These are phyloP conservation scores for Ascocoryne sarcoides DNA, from an alignment of 2,329 filamentous ascomycete genomes.

Conservation along the genomic window DNA sequence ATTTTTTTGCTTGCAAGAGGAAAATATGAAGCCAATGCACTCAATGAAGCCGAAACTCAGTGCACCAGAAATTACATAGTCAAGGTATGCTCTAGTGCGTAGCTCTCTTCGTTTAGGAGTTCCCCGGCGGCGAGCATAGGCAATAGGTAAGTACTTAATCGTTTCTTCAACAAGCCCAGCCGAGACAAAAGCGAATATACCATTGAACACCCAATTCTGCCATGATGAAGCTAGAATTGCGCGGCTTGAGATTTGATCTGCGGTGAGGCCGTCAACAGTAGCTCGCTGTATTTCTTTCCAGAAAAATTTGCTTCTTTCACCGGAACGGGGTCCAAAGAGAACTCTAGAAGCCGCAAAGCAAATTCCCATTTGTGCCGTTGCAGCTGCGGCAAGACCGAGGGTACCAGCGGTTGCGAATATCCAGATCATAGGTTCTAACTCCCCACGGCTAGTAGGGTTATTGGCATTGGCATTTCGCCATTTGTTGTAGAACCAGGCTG, in stretches of 20 bases:
- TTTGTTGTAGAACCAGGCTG: neutral
- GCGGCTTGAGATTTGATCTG: conserved; percentile 1
- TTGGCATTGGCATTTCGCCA: conserved; percentile 2
- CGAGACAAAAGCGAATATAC: neutral
- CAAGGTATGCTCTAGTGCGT: conserved; percentile 6
- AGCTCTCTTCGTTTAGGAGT: neutral
- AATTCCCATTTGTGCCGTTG: conserved; percentile 1
- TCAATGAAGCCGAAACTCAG: conserved; percentile 8
- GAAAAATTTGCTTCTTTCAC: conserved; percentile 1
- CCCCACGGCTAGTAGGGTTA: conserved; percentile 1
- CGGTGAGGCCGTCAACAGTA: neutral
- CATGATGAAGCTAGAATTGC: conserved; percentile 3
- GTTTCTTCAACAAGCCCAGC: conserved; percentile 8
- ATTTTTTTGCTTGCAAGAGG: neutral
- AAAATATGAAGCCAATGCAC: conserved; percentile 7
- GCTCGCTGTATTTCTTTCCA: conserved; percentile 3
- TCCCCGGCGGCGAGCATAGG: conserved; percentile 1
- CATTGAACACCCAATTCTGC: conserved; percentile 10
- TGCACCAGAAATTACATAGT: conserved; percentile 7
- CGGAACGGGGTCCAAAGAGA: conserved; percentile 1
- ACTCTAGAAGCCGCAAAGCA: neutral
- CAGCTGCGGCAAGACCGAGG: conserved; percentile 2
- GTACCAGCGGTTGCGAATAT: conserved; percentile 3
- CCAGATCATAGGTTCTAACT: conserved; percentile 8
- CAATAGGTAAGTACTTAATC: conserved; percentile 9